Evolutionary conservation across 2,329 filamentous ascomycete species (phyloP).

Genomic region (Ophiosphaerella herpotricha): DNA sequence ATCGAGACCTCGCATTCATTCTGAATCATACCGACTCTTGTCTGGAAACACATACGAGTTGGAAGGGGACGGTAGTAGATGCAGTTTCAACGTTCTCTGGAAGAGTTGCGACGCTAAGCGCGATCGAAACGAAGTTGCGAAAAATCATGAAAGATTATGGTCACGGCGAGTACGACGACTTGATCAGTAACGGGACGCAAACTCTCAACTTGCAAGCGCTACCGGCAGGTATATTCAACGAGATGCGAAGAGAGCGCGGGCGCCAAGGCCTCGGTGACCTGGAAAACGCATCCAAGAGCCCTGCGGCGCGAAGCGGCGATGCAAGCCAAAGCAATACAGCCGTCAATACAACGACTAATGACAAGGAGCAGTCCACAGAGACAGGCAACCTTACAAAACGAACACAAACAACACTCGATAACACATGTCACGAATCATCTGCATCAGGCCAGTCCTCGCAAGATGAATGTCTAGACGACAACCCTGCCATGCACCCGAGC

Average conservation of each 20-base stretch:
- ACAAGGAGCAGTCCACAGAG: no score
- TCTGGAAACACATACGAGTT: background rate
- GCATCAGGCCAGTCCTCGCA: no score
- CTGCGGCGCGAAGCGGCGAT: background rate
- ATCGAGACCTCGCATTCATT: conserved; percentile 3
- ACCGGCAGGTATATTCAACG: background rate
- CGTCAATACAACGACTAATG: background rate
- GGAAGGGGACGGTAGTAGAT: background rate
- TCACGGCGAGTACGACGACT: background rate
- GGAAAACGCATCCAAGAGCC: background rate
- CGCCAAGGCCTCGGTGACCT: background rate
- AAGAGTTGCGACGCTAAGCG: background rate
- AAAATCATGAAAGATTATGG: background rate
- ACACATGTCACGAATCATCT: no score
- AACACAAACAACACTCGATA: no score
- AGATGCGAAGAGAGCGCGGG: background rate
- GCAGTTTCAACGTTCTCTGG: background rate
- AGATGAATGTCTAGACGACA: no score
- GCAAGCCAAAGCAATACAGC: background rate
- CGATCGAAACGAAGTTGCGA: background rate
- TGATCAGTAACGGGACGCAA: background rate
- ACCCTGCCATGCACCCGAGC: no score
- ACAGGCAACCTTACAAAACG: no score
- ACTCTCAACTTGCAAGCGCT: background rate
- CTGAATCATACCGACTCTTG: conserved; percentile 6